These are phyloP conservation scores for Talaromyces nanjingensis DNA, from an alignment of 495 filamentous ascomycete species.

Conservation along the genomic window DNA sequence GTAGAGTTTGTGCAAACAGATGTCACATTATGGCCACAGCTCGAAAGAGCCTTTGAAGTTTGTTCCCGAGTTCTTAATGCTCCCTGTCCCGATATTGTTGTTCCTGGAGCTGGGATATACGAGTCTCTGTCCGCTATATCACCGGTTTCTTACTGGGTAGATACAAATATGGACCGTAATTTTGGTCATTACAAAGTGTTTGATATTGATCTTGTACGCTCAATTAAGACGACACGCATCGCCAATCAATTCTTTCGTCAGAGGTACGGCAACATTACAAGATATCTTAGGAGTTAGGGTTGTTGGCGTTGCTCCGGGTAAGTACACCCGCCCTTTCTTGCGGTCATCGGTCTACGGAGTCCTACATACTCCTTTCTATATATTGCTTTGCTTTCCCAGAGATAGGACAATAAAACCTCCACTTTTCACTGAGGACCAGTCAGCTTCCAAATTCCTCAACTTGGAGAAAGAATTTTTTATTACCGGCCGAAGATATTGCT, in stretches of 20 bases:
- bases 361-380: too few relatives aligned
- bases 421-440: not conserved
- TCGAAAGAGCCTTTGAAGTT: not conserved
- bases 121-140: not conserved
- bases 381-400: too few relatives aligned
- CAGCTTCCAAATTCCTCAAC: not conserved
- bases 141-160: not conserved
- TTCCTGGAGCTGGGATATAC: not conserved
- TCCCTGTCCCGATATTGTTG: not conserved
- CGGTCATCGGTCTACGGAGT: too few relatives aligned
- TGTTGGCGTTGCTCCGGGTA: too few relatives aligned
- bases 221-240: not conserved
- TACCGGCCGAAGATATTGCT: not conserved
- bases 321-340: too few relatives aligned
- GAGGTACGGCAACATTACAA: not conserved
- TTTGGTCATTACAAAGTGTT: not conserved
- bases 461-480: not conserved
- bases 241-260: not conserved
- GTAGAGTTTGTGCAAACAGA: not conserved
- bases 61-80: not conserved
- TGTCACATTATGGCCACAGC: not conserved
- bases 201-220: not conserved
- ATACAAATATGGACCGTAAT: not conserved
- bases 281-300: not conserved
- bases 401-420: too few relatives aligned